Percentiles rank a stretch among this genome's conserved stretches.
Conservation (phyloP, 2,329 filamentous ascomycete species). For the Alternaria sp. region DNA sequence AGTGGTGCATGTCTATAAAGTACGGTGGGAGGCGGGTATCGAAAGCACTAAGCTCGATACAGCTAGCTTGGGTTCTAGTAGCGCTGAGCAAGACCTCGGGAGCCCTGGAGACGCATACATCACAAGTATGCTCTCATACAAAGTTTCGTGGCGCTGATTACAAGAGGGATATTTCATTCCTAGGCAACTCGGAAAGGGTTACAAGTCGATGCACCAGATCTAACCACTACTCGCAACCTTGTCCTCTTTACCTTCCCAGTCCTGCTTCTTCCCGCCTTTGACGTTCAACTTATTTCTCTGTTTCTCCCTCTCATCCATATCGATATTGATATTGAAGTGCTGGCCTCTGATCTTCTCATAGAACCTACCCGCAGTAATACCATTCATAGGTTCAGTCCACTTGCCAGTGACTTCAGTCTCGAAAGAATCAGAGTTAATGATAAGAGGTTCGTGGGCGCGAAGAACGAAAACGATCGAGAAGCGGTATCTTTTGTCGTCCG, state of each 20-base stretch:
- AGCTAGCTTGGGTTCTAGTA: background rate
- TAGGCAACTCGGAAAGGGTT: too few relatives aligned
- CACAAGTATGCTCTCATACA: background rate
- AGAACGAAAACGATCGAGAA: conserved; percentile 48
- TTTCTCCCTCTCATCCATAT: conserved; percentile 37
- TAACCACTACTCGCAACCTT: background rate
- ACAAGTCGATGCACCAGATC: background rate
- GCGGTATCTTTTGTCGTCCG: conserved; percentile 29
- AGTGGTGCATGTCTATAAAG: background rate
- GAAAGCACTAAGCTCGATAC: background rate
- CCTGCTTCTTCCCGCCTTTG: conserved; percentile 30
- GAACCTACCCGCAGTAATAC: conserved; percentile 38
- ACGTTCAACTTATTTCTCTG: conserved; percentile 27
- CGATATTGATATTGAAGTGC: conserved; percentile 50
- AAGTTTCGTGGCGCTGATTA: too few relatives aligned
- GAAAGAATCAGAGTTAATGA: conserved; percentile 33
- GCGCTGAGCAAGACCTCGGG: too few relatives aligned
- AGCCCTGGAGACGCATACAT: too few relatives aligned
- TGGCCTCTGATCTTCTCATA: conserved; percentile 38
- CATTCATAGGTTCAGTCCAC: conserved; percentile 32
- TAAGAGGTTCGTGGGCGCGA: conserved; percentile 37
- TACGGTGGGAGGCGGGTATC: too few relatives aligned
- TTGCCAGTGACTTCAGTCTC: conserved; percentile 40
- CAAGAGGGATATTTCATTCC: too few relatives aligned
- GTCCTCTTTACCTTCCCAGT: background rate